Evolutionary conservation across 2,329 filamentous ascomycete species (phyloP), one percentile per base, ranked within the genome.

Genomic region (Pseudogymnoascus sp.): DNA sequence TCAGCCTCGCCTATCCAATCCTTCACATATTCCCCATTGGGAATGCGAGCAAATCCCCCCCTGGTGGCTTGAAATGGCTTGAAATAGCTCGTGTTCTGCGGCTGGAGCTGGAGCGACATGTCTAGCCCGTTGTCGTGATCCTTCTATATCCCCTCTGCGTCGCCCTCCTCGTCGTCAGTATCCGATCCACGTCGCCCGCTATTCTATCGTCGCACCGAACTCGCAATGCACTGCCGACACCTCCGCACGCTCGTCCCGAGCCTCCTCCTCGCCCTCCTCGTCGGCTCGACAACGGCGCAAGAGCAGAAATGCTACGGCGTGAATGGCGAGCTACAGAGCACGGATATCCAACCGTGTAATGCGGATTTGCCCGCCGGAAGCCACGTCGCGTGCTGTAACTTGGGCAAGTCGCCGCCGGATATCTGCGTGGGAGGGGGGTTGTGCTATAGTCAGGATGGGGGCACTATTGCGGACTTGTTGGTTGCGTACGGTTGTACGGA

Each of bases 141-240:
- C n/a, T 44, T 21, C 10, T 77, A 78, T 21, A 44, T 44, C 17
- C 40, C 17, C 17, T 42, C 17, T 2, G 10, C 3, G 3, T 44
- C 40, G 10, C 17, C 40, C 17, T 44, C 40, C 10, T 46, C 42
- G 21, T 15, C 42, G 10, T 15, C 42, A 13, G 5, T 7, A 11
- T 7, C 42, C 40, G 3, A 21, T 44, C 19, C 40, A 44, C 19
- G 9, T 10, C 4, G 3, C 19, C 19, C 15, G 9, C 10, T 3
- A 11, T 23, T 5, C 3, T 19, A 15, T 10, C 19, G 21, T 5
- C 19, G 40, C 19, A 21, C 11, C 40, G 19, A 13, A 13, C n/a
- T 7, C 35, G 26, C 42, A 50, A 50, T 50, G 44, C 44, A 50
- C 21, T 46, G 42, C 42, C 44, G 5, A 5, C 44, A 50, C 44